A percentile compares a stretch with the other conserved stretches of the same genome.
phyloP scores from a whole-genome alignment of 495 filamentous ascomycete species.

The Podospora didyma region DNA sequence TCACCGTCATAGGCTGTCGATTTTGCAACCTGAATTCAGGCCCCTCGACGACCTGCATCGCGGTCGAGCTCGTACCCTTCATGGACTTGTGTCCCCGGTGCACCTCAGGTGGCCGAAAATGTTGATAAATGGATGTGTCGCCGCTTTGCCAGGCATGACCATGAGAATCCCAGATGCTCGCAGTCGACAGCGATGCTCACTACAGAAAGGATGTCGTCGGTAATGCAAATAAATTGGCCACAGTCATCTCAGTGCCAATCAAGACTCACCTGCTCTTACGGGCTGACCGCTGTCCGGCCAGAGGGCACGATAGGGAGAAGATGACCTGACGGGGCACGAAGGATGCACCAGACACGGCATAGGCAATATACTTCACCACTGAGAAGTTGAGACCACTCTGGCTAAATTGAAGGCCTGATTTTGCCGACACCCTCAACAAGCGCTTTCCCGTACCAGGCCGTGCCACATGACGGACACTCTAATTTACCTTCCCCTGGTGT shows the following conservation, averaged over 20 bases:
- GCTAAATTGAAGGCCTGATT: slow-evolving; percentile 30
- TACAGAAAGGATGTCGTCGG: background rate
- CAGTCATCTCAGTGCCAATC: slow-evolving; percentile 14
- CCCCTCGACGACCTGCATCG: no score
- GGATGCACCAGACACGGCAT: slow-evolving; percentile 29
- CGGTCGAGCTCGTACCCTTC: no score
- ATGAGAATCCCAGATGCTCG: background rate
- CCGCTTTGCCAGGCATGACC: background rate
- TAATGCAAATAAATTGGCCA: slow-evolving; percentile 20
- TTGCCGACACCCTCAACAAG: slow-evolving; percentile 27
- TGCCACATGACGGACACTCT: slow-evolving; percentile 23
- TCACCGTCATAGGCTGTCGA: no score
- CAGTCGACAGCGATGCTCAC: background rate
- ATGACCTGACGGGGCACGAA: slow-evolving; percentile 18
- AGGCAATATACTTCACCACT: slow-evolving; percentile 31
- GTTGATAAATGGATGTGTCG: no score
- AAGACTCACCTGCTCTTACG: slow-evolving; percentile 4
- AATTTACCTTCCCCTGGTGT: slow-evolving; percentile 6
- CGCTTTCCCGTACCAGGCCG: slow-evolving; percentile 11
- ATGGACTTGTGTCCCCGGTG: no score
- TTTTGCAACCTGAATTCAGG: no score
- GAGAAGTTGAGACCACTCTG: slow-evolving; percentile 26
- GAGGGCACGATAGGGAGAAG: slow-evolving; percentile 5
- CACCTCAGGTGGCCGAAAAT: no score
- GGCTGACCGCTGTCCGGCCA: slow-evolving; percentile 3